A percentile compares a stretch with the other conserved stretches of the same genome.
These are phyloP conservation scores for Sarocladium oryzae DNA, from an alignment of 2,329 filamentous ascomycete genomes.

Conservation along the genomic window DNA sequence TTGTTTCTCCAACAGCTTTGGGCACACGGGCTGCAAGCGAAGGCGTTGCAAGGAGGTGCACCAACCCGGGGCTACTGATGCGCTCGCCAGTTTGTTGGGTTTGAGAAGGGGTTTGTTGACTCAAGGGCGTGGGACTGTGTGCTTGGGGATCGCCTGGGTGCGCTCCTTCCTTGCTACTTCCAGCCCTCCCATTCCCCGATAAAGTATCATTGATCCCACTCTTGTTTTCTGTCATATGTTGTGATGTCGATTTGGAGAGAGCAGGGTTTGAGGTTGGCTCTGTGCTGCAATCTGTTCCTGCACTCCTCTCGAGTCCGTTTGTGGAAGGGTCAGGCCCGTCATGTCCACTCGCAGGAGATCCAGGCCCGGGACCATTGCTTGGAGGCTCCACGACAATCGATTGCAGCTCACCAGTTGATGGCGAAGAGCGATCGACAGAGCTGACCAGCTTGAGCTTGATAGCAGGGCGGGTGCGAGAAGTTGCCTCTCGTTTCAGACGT, in stretches of 20 bases:
- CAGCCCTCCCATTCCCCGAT: too few relatives aligned
- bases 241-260: too few relatives aligned
- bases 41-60: conserved; percentile 1
- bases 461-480: conserved; percentile 39
- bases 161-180: too few relatives aligned
- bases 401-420: background rate
- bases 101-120: background rate
- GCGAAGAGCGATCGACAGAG: conserved; percentile 9
- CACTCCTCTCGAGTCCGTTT: background rate
- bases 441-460: conserved; percentile 47
- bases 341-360: background rate
- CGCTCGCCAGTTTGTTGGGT: background rate
- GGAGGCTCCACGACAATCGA: conserved; percentile 8
- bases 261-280: too few relatives aligned
- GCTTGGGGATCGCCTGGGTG: too few relatives aligned
- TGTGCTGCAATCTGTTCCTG: too few relatives aligned
- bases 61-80: background rate
- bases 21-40: background rate
- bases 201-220: too few relatives aligned
- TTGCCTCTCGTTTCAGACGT: conserved; percentile 58
- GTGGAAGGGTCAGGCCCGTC: too few relatives aligned
- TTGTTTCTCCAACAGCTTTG: background rate
- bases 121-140: background rate
- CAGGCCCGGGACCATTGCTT: background rate
- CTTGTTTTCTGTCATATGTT: too few relatives aligned